These are phyloP conservation scores for Cladosporium phlei DNA, from an alignment of 2,329 filamentous ascomycete genomes.

Conservation along the genomic window DNA sequence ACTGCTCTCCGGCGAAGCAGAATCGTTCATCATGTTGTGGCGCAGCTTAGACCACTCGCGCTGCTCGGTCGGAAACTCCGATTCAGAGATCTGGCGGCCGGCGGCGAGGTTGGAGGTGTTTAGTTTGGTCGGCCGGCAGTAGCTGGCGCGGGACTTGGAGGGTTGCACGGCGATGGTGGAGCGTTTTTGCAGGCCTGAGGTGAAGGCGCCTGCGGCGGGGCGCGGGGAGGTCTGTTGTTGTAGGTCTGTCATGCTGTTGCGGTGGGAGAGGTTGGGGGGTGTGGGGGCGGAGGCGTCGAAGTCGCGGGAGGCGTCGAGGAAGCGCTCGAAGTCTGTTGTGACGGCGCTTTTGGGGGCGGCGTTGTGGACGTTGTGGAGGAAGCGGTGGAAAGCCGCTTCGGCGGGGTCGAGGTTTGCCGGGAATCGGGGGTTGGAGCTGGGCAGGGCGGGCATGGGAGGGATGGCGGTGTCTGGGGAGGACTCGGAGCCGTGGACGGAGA, in stretches of 20 bases:
- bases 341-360: neutral
- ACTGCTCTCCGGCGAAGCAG: neutral
- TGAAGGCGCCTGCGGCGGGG: neutral
- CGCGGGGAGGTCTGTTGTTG: neutral
- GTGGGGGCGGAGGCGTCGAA: constrained; percentile 10
- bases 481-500: constrained; percentile 7
- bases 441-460: constrained; percentile 3
- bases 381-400: constrained; percentile 5
- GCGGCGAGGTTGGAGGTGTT: neutral
- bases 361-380: constrained; percentile 10
- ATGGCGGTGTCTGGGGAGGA: neutral
- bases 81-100: too few relatives aligned
- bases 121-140: neutral
- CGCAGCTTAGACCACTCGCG: constrained; percentile 9
- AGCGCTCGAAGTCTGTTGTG: constrained; percentile 7
- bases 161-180: neutral
- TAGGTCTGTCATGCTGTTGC: neutral
- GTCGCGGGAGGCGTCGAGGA: constrained; percentile 7
- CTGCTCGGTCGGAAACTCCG: neutral
- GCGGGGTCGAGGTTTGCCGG: neutral
- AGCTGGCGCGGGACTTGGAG: neutral
- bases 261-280: neutral
- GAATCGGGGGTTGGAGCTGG: neutral
- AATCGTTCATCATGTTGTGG: neutral
- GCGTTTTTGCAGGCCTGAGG: too few relatives aligned